Evolutionary conservation across 1,139 yeast genomes (phyloP).

Genomic region (Yamadazyma taylorii): DNA sequence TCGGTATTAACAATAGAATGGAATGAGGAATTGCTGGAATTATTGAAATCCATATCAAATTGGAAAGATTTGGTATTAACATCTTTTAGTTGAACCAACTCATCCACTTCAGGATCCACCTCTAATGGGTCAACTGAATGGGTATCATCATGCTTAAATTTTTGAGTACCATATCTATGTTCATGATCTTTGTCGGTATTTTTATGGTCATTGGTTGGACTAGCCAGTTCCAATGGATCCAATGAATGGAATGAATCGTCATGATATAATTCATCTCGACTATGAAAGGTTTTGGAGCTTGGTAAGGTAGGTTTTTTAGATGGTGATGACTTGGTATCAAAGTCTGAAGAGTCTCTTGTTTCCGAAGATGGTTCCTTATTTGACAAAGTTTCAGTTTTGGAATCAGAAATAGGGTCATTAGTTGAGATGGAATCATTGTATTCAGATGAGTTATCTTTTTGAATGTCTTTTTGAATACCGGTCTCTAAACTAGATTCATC

Average conservation of each 20-base stretch:
- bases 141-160: slow-evolving; percentile 1
- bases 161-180: slow-evolving; percentile 1
- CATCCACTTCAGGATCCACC: slow-evolving; percentile 14
- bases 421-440: too few species aligned
- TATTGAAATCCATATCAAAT: slow-evolving; percentile 13
- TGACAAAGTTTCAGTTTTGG: too few species aligned
- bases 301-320: not conserved
- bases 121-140: slow-evolving; percentile 9
- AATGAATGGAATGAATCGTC: slow-evolving; percentile 7
- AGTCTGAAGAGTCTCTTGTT: too few species aligned
- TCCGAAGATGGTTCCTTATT: too few species aligned
- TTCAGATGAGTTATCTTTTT: too few species aligned
- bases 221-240: slow-evolving; percentile 6
- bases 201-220: not conserved
- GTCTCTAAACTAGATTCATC: too few species aligned
- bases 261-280: slow-evolving; percentile 1
- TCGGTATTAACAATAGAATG: slow-evolving; percentile 7
- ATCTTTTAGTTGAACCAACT: slow-evolving; percentile 14
- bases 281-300: slow-evolving; percentile 1
- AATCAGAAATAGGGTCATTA: too few species aligned
- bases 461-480: too few species aligned
- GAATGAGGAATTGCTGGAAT: slow-evolving; percentile 8
- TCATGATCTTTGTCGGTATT: slow-evolving; percentile 3
- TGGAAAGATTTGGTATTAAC: slow-evolving; percentile 16
- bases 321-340: not conserved